These are phyloP conservation scores for Angomonas deanei DNA, from an alignment of 208 protist species.

Conservation along the genomic window DNA sequence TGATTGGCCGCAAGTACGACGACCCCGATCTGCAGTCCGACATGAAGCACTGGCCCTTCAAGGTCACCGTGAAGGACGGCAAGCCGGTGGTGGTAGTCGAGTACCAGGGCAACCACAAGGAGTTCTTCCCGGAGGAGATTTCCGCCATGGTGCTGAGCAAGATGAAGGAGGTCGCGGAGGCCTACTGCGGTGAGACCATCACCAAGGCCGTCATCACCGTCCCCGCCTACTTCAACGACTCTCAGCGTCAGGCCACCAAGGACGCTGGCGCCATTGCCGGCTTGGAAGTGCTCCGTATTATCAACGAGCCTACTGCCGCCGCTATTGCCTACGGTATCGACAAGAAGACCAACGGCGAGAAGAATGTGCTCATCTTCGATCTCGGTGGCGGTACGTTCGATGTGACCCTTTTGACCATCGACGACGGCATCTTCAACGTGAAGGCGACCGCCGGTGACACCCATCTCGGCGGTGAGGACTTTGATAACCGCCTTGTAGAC, in stretches of 20 bases:
- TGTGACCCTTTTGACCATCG: conserved; percentile 99
- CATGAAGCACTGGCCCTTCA: conserved; percentile 93
- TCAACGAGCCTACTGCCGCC: conserved; percentile 99
- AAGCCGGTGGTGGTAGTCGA: conserved; percentile 76
- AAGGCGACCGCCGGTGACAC: conserved; percentile 99
- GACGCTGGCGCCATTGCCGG: conserved; percentile 97
- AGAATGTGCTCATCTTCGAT: conserved; percentile 97
- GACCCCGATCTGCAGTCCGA: conserved; percentile 92
- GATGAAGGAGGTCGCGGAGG: conserved; percentile 92
- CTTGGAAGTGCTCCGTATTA: conserved; percentile 98
- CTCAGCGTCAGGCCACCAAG: conserved; percentile 99
- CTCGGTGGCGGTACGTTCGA: conserved; percentile 98
- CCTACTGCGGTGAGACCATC: conserved; percentile 91
- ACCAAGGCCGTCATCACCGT: conserved; percentile 96
- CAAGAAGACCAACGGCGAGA: conserved; percentile 88
- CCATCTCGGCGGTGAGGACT: conserved; percentile 99
- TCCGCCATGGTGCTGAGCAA: conserved; percentile 86
- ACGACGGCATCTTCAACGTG: conserved; percentile 99
- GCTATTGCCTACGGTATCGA: conserved; percentile 99
- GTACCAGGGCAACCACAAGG: conserved; percentile 62
- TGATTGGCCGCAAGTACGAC: conserved; percentile 90
- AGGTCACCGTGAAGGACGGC: conserved; percentile 83
- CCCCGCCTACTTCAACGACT: conserved; percentile 99
- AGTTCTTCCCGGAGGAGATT: conserved; percentile 85
- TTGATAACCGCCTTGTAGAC: conserved; percentile 97